Evolutionary conservation across 768 basidiomycete species (phyloP), one percentile per base, ranked within the genome.

Genomic region (Rhodotorula paludigena): DNA sequence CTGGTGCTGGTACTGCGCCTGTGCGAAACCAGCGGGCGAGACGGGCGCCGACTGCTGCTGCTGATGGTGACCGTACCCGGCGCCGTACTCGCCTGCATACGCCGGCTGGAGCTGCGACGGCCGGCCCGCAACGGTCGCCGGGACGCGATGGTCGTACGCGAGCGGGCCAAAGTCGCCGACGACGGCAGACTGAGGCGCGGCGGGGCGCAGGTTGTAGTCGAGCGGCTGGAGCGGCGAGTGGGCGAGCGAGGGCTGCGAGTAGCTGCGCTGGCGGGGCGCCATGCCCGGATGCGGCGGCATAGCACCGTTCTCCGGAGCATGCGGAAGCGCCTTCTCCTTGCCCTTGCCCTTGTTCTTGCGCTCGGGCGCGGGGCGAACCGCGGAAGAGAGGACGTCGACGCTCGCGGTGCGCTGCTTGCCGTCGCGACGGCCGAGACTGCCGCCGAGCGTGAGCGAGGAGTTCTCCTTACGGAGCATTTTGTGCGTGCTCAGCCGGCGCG

Each of bases 261-360:
- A 52, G 49, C 60, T 59, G 2, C 70, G 58, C 51, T 71, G 65
- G 18, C 70, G 65, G 5, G 58, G 56, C 39, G 69, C 62, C 44
- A 62, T 57, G 20, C 28, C 9, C 35, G 30, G 47, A n/a, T n/a
- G n/a, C n/a, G n/a, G n/a, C n/a, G n/a, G n/a, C n/a, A n/a, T n/a
- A n/a, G n/a, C n/a, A n/a, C n/a, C 15, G 28, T 28, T 28, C 11
- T 20, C 30, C 4, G 23, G 23, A 35, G 45, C 4, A 16, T 10
- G 3, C n/a, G 59, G 49, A 14, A 60, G 39, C 4, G 49, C 39
- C 49, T 55, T 48, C 45, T 52, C 62, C 30, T 58, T 51, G 14
- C 67, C 67, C 58, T 68, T 68, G 52, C 61, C 61, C 39, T 68
- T 68, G 52, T 57, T 57, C 39, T 68, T 68, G 36, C 57, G 57